Evolutionary conservation across 495 filamentous ascomycete species (phyloP).

Genomic region (Melanomma pulvis-pyrius): DNA sequence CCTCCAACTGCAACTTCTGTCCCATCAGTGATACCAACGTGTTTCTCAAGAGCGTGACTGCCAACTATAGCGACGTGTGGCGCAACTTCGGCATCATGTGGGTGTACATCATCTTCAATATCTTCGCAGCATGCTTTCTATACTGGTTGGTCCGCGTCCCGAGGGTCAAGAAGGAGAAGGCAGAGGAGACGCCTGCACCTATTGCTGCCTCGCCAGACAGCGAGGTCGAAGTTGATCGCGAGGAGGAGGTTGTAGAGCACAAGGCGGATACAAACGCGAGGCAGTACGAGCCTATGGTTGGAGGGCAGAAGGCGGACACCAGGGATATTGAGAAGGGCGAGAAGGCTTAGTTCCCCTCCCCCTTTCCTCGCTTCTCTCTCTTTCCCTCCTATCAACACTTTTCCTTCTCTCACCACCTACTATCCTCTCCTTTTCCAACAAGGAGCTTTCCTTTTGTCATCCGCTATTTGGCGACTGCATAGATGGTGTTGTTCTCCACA

Average conservation of each 20-base stretch:
- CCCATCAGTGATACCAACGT: constrained; percentile 43
- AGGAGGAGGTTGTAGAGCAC: constrained; percentile 11
- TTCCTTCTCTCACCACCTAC: background rate
- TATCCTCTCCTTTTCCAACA: background rate
- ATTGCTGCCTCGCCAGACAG: constrained; percentile 5
- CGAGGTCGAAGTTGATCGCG: constrained; percentile 1
- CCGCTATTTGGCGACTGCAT: background rate
- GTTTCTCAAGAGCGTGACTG: constrained; percentile 41
- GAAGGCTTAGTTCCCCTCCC: too few relatives aligned
- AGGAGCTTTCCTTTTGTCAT: background rate
- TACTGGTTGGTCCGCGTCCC: constrained; percentile 49
- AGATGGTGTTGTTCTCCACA: background rate
- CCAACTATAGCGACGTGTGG: constrained; percentile 44
- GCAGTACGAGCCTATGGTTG: background rate
- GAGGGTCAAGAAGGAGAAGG: constrained; percentile 41
- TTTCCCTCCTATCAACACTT: background rate
- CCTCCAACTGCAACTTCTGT: constrained; percentile 44
- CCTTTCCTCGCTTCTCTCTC: too few relatives aligned
- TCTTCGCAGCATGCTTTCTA: constrained; percentile 41
- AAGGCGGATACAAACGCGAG: background rate
- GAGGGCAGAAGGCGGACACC: background rate
- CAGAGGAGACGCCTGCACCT: constrained; percentile 21
- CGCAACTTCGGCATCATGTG: constrained; percentile 56
- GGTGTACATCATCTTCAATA: constrained; percentile 49
- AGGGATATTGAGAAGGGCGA: background rate